phyloP scores from a whole-genome alignment of 352 stramenopile genomes.

The Halophytophthora batemanensis region DNA sequence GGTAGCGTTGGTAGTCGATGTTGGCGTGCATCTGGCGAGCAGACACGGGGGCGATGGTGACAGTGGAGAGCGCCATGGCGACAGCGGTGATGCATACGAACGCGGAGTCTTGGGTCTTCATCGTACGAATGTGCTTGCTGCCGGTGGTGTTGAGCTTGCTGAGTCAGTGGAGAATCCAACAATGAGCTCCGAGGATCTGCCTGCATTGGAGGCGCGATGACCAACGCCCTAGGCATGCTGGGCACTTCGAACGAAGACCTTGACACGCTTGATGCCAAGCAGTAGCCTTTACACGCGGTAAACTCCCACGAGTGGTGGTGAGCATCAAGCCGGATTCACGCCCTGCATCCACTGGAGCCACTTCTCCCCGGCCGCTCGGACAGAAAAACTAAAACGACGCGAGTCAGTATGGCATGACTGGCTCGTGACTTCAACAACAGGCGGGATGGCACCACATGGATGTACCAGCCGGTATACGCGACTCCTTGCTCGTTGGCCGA shows the following conservation, averaged over 20 bases:
- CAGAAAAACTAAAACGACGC: conserved; percentile 2
- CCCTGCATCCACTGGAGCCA: not conserved
- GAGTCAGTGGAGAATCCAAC: not conserved
- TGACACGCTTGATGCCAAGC: no score
- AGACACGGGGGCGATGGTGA: conserved; percentile 1
- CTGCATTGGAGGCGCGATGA: not conserved
- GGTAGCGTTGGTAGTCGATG: conserved; percentile 33
- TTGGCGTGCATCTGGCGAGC: conserved; percentile 24
- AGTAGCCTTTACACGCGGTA: no score
- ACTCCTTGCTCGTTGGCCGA: no score
- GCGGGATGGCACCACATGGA: no score
- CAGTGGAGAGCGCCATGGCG: not conserved
- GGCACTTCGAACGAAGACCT: no score
- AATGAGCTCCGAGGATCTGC: not conserved
- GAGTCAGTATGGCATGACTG: no score
- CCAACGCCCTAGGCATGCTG: not conserved
- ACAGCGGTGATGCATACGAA: not conserved
- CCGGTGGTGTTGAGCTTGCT: not conserved
- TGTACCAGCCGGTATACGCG: no score
- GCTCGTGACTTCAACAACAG: no score
- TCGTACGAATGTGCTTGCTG: not conserved
- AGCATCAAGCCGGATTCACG: not conserved
- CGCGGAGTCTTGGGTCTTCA: not conserved
- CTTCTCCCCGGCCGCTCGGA: not conserved
- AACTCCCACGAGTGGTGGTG: not conserved